Base-by-base conservation (phyloP, 2,329 filamentous ascomycete genomes). In the Ophiostoma quercus region DNA sequence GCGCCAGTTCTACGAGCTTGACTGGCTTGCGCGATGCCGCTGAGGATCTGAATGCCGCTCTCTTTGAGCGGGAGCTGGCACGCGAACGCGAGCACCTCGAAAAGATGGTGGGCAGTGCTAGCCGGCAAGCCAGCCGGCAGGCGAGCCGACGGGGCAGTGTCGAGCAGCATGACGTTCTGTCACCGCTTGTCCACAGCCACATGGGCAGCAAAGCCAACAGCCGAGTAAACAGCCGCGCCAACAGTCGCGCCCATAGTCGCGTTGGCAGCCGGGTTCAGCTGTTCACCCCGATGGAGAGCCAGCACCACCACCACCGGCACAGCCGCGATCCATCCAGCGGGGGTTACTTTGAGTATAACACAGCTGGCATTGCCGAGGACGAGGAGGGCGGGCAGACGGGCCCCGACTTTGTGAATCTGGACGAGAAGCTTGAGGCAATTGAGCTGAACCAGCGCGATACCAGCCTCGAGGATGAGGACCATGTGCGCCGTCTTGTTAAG, bases 1-100 rank as follows among this genome's bases (percentile, higher is more conserved):
- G 87, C 66, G 86, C 85, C 69, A 89, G 87, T 76, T 89, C 87
- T 1, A 90, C 87, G 9, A 88, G 84, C 75, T 81, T 90, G 22
- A 79, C 83, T 0, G 85, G 82, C 32, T 77, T 83, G 75, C 80
- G 79, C 8, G 83, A 85, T 43, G 80, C 80, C 3, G 85, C 86
- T 3, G 84, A 87, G 54, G 83, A 84, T 71, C 67, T 71, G 12
- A 51, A 60, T 25, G 71, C 65, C 5, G 74, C 75, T 22, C 82
- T 80, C 12, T 81, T 84, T 71, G 83, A 87, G 74, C 78, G 80
- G 65, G 82, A 86, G 75, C 77, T 85, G 29, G 82, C 81, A 14
- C 80, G 82, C 54, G 84, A 87, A 75, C 81, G 81, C 62, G 81
- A 84, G 73, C 76, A 82, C 1, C 77, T 79, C n/a, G 80, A 79